Conservation (phyloP, 495 filamentous ascomycete genomes). For the Penicillium nucicola region DNA sequence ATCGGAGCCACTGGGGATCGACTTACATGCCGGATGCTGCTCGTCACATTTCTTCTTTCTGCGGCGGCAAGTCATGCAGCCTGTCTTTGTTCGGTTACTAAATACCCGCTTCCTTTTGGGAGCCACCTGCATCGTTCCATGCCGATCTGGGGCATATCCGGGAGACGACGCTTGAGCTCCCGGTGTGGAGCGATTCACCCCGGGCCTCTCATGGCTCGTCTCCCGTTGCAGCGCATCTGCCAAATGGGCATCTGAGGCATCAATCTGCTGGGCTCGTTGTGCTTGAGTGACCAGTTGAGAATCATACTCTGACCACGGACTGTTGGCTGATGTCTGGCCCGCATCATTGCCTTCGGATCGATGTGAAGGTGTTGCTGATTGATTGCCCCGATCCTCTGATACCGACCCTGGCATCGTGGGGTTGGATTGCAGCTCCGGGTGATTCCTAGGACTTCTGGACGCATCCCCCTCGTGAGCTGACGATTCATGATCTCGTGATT, state of each 20-base stretch:
- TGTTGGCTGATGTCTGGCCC: constrained; percentile 27
- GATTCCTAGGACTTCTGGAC: constrained; percentile 18
- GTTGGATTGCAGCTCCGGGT: constrained; percentile 9
- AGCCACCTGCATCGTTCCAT: constrained; percentile 56
- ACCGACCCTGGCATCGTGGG: constrained; percentile 18
- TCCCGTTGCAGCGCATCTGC: constrained; percentile 52
- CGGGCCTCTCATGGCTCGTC: constrained; percentile 37
- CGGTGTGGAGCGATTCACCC: constrained; percentile 30
- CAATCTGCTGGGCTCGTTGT: constrained; percentile 45
- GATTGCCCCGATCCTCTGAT: constrained; percentile 26
- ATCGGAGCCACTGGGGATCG: not conserved
- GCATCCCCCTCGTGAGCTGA: constrained; percentile 6
- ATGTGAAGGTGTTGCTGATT: constrained; percentile 20
- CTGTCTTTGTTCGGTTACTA: constrained; percentile 95
- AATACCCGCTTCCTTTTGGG: constrained; percentile 85
- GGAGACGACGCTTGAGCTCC: constrained; percentile 32
- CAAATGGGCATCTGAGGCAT: constrained; percentile 48
- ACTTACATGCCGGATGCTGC: constrained; percentile 84
- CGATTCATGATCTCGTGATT: constrained; percentile 31
- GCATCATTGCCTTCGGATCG: constrained; percentile 32
- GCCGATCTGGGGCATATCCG: constrained; percentile 37
- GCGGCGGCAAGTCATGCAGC: constrained; percentile 90
- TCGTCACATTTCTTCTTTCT: constrained; percentile 99
- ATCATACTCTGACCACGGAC: constrained; percentile 42
- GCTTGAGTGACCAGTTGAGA: constrained; percentile 39